Conservation (phyloP, 306 rosid species). For the Glycine soja region DNA sequence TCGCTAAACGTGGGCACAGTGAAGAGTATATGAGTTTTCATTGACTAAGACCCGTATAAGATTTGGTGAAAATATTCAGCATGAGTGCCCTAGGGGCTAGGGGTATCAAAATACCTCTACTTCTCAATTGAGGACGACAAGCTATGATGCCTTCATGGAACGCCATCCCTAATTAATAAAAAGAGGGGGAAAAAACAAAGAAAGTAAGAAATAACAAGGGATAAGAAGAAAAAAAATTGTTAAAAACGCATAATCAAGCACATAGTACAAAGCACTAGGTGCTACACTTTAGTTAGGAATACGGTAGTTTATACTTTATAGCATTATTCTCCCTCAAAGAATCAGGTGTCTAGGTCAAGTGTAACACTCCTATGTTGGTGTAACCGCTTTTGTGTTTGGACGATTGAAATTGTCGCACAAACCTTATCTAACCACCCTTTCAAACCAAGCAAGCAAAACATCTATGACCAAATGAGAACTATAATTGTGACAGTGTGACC, state of each 20-base stretch:
- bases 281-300: neutral
- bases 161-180: neutral
- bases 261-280: neutral
- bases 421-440: constrained; percentile 60
- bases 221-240: neutral
- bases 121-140: constrained; percentile 10
- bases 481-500: constrained; percentile 34
- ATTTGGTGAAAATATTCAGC: neutral
- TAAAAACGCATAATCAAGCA: constrained; percentile 1
- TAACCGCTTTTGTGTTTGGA: constrained; percentile 64
- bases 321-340: constrained; percentile 12
- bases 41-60: neutral
- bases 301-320: no score
- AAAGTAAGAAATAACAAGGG: neutral
- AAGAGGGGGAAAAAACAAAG: neutral
- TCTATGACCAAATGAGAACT: constrained; percentile 47
- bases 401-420: constrained; percentile 52
- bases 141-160: neutral
- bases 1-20: neutral
- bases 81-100: neutral
- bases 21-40: neutral
- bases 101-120: constrained; percentile 1
- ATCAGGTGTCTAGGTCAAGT: constrained; percentile 63
- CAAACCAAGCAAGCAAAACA: constrained; percentile 75
- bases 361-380: constrained; percentile 83